Evolutionary conservation across 345 rosid species (phyloP).

Genomic region (Carallia brachiata): DNA sequence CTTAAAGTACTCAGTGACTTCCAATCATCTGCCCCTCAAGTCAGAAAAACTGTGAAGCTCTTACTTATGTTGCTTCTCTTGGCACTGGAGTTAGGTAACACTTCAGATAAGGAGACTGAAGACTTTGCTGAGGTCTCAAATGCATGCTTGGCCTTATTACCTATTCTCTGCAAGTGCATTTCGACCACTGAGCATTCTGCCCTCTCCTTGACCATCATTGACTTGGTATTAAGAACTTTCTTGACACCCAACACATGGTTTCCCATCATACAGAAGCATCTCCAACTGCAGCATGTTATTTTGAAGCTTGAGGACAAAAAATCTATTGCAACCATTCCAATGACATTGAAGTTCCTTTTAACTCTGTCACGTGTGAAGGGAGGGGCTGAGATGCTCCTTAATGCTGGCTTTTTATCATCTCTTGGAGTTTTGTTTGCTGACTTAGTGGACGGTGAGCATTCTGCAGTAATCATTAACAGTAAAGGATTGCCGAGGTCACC

Average conservation of each 20-base stretch:
- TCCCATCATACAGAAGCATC: conserved; percentile 42
- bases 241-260: conserved; percentile 84
- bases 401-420: conserved; percentile 62
- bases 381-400: conserved; percentile 82
- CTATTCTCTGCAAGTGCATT: conserved; percentile 66
- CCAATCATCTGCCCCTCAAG: conserved; percentile 40
- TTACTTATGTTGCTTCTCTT: conserved; percentile 59
- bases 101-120: conserved; percentile 42
- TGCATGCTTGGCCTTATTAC: conserved; percentile 61
- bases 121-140: conserved; percentile 62
- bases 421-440: conserved; percentile 61
- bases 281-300: conserved; percentile 55
- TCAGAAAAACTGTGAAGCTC: conserved; percentile 49
- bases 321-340: conserved; percentile 44
- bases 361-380: conserved; percentile 74
- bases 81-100: conserved; percentile 37
- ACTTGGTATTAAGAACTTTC: conserved; percentile 54
- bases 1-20: conserved; percentile 59
- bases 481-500: conserved; percentile 29
- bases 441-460: conserved; percentile 39
- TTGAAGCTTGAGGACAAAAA: conserved; percentile 63
- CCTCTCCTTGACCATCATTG: conserved; percentile 59
- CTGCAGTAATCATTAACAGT: conserved; percentile 36
- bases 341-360: conserved; percentile 64
- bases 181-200: conserved; percentile 47